Conservation (phyloP, 2,329 filamentous ascomycete genomes). For the Microdochium bolleyi region DNA sequence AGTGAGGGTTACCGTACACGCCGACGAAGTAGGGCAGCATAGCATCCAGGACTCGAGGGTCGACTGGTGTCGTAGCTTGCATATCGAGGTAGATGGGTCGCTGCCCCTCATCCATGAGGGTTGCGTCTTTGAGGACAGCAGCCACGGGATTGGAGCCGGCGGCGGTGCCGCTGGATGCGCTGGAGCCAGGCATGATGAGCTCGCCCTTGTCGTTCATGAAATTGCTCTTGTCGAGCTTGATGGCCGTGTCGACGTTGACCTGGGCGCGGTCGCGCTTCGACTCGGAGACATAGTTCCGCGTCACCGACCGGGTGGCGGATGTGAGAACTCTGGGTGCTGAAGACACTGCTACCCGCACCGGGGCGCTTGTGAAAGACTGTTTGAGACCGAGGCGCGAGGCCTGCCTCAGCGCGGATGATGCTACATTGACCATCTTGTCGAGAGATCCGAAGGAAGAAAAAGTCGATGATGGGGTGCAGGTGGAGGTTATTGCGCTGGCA, state of each 20-base stretch:
- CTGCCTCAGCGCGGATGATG: conserved; percentile 67
- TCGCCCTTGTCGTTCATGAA: conserved; percentile 49
- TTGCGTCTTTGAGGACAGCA: conserved; percentile 83
- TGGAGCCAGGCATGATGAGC: conserved; percentile 46
- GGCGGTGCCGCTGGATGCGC: conserved; percentile 53
- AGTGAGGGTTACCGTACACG: conserved; percentile 94
- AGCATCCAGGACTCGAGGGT: conserved; percentile 88
- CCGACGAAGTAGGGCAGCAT: conserved; percentile 95
- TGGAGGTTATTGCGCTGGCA: background rate
- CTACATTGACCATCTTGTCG: conserved; percentile 50
- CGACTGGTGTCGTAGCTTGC: conserved; percentile 93
- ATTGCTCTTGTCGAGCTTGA: conserved; percentile 78
- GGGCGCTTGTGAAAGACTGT: conserved; percentile 25
- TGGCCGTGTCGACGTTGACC: conserved; percentile 73
- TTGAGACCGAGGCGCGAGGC: conserved; percentile 52
- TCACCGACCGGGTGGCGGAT: conserved; percentile 14
- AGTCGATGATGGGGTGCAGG: background rate
- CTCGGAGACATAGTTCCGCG: conserved; percentile 74
- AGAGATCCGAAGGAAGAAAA: conserved; percentile 8
- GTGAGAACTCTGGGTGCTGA: conserved; percentile 22
- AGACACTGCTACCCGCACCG: conserved; percentile 22
- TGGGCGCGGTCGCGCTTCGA: conserved; percentile 73
- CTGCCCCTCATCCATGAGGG: conserved; percentile 85
- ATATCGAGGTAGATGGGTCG: conserved; percentile 97
- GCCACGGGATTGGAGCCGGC: conserved; percentile 76